Base-by-base conservation (phyloP, 2,329 filamentous ascomycete species). In the Teratosphaeria gauchensis region DNA sequence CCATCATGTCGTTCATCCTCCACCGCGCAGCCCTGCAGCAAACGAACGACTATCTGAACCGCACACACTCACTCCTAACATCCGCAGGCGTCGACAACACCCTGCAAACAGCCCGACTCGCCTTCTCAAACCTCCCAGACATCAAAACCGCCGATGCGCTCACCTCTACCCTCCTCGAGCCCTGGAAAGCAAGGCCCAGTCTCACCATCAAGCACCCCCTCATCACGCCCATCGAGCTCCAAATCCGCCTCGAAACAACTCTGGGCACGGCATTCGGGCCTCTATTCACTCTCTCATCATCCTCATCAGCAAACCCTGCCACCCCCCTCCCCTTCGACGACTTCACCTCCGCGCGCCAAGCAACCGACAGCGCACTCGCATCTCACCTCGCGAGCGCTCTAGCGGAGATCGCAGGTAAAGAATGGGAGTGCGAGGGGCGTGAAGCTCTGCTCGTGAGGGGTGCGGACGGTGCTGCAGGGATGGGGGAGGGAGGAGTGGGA, bases 1-100 rank as follows among this genome's bases (percentile, higher is more conserved):
- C 84, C 1, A 71, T 87, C 6, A 71, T 84, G 16, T 75, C 77
- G 3, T 77, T 81, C 51, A 70, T 84, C 12, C 76, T 81, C 56
- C 83, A 86, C 61, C 62, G 74, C 4, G 64, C 68, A 4, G 70
- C 71, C 11, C 66, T 77, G 3, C 66, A 69, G 16, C 69, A 68
- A 0, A 64, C 77, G 6, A 70, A 75, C 56, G 56, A 54, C 1
- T 73, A 76, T 55, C 62, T 78, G 1, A 28, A 56, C 7, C 51
- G 54, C 16, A 38, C 63, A 4, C 54, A 33, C 3, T 16, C 52
- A 2, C 21, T 64, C 16, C 57, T 69, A 3, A 35, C 33, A 4
- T 35, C 55, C 53, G 70, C 53, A 51, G 69, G 70, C 4, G 64
- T 65, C n/a, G 56, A 60, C 4, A 35, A 46, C 19, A 31, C 53